Percentiles rank a stretch among this genome's conserved stretches.
Conservation (phyloP, 768 basidiomycete genomes). For the Tulasnella sp. region DNA sequence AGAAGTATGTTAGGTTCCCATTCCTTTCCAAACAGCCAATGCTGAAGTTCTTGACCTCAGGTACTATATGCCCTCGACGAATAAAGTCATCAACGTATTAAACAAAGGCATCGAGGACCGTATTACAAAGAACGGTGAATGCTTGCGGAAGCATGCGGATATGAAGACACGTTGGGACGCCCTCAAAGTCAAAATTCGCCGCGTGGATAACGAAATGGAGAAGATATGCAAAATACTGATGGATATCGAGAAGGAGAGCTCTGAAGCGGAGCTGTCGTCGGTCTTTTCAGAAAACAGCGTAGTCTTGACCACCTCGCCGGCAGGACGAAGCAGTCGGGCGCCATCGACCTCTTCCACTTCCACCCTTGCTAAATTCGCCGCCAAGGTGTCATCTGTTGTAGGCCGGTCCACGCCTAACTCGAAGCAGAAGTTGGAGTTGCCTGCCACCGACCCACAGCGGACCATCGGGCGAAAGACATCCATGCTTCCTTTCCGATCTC, state of each 20-base stretch:
- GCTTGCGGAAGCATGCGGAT: slow-evolving; percentile 82
- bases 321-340: slow-evolving; percentile 5
- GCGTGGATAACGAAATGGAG: slow-evolving; percentile 82
- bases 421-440: slow-evolving; percentile 11
- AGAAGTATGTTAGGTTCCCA: slow-evolving; percentile 54
- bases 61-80: slow-evolving; percentile 91
- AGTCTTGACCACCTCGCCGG: neutral
- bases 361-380: slow-evolving; percentile 69
- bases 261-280: slow-evolving; percentile 53
- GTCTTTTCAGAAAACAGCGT: slow-evolving; percentile 16
- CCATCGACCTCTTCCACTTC: slow-evolving; percentile 23
- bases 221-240: slow-evolving; percentile 56
- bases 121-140: slow-evolving; percentile 95
- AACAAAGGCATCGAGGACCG: slow-evolving; percentile 91
- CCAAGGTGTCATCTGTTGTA: slow-evolving; percentile 49
- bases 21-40: slow-evolving; percentile 26
- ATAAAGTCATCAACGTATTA: slow-evolving; percentile 87
- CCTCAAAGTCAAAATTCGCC: slow-evolving; percentile 69
- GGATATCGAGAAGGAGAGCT: slow-evolving; percentile 47
- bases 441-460: neutral
- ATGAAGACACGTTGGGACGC: slow-evolving; percentile 81
- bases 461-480: slow-evolving; percentile 60
- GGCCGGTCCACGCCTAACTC: slow-evolving; percentile 30
- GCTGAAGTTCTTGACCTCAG: slow-evolving; percentile 39
- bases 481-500: slow-evolving; percentile 49